Conservation (phyloP, 495 filamentous ascomycete species). For the Cenococcum geophilum region DNA sequence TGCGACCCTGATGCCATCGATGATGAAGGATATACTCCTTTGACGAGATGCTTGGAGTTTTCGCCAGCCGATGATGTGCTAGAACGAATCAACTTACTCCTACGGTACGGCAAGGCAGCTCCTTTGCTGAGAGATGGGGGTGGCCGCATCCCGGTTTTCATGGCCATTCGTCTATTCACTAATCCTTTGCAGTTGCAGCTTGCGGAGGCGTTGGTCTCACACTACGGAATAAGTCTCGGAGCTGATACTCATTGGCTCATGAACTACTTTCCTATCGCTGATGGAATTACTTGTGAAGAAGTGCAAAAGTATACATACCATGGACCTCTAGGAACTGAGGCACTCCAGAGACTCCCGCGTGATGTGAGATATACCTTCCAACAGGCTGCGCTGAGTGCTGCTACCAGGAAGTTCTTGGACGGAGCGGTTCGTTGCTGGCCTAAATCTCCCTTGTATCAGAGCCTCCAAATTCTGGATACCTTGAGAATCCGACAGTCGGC, state of each 20-base stretch:
- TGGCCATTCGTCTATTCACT: constrained; percentile 16
- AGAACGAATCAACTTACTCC: constrained; percentile 10
- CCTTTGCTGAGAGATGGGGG: constrained; percentile 8
- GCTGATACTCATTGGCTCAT: neutral
- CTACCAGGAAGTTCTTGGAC: neutral
- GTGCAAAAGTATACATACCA: neutral
- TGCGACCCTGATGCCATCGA: constrained; percentile 14
- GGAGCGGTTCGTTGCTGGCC: neutral
- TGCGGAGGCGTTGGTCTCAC: constrained; percentile 11
- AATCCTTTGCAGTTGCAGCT: constrained; percentile 13
- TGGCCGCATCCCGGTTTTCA: constrained; percentile 4
- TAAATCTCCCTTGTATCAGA: neutral
- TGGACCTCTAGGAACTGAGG: neutral
- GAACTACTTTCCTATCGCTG: neutral
- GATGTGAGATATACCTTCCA: neutral
- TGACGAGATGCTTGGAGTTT: constrained; percentile 13
- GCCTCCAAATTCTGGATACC: neutral
- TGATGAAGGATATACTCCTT: constrained; percentile 4
- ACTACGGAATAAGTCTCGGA: neutral
- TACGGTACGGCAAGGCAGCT: constrained; percentile 17
- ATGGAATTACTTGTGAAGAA: neutral
- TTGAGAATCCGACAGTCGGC: neutral
- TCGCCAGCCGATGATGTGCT: constrained; percentile 23
- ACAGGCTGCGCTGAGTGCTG: neutral
- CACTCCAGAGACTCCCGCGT: neutral